These are phyloP conservation scores for Mortierella sp. DNA, from an alignment of 371 early-diverging fungal species.

Conservation along the genomic window DNA sequence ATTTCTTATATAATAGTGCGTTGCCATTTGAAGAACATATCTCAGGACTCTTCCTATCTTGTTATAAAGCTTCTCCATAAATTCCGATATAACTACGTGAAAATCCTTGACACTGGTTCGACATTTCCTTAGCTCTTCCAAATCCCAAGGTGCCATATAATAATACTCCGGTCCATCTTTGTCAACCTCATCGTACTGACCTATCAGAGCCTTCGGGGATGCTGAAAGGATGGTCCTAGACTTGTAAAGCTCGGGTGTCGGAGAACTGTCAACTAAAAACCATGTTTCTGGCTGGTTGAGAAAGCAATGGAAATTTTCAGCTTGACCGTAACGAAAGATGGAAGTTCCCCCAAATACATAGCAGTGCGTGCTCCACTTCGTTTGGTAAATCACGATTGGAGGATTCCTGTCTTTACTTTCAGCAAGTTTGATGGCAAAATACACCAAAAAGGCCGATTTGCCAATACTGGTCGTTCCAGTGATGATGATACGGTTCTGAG, in stretches of 20 bases:
- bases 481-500: background rate
- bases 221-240: conserved; percentile 41
- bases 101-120: conserved; percentile 11
- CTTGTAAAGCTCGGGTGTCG: conserved; percentile 5
- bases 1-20: no score
- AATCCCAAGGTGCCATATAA: conserved; percentile 45
- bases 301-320: conserved; percentile 24
- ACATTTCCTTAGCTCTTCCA: conserved; percentile 31
- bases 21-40: conserved; percentile 41
- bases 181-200: background rate
- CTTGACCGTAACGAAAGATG: conserved; percentile 19
- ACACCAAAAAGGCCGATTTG: conserved; percentile 35
- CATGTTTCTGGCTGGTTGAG: conserved; percentile 27
- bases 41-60: conserved; percentile 45
- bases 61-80: conserved; percentile 21
- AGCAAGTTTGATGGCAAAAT: conserved; percentile 38
- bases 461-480: conserved; percentile 38
- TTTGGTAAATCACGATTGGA: conserved; percentile 30
- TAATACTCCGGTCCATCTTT: conserved; percentile 16
- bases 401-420: conserved; percentile 15
- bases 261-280: conserved; percentile 43
- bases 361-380: background rate
- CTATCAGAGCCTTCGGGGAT: background rate
- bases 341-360: conserved; percentile 30
- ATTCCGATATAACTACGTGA: conserved; percentile 9